Evolutionary conservation across 768 basidiomycete species (phyloP).

Genomic region (Mycena albidolilacea): DNA sequence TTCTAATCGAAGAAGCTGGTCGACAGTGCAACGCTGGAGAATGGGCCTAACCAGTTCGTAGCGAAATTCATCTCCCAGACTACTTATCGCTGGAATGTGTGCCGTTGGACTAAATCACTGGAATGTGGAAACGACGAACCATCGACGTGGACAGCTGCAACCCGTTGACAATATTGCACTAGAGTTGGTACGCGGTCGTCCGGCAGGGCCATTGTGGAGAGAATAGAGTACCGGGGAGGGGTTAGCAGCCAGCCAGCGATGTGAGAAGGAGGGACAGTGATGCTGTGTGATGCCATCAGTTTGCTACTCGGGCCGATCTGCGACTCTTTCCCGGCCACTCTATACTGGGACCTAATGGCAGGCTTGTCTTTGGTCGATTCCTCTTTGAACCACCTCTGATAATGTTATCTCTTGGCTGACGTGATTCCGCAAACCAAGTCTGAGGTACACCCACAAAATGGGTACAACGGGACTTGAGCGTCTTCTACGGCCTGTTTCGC

Average conservation of each 20-base stretch:
- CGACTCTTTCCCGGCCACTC: no score
- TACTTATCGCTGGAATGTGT: slow-evolving; percentile 66
- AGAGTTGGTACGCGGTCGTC: slow-evolving; percentile 71
- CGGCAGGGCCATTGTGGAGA: slow-evolving; percentile 27
- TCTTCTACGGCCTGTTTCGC: slow-evolving; percentile 1
- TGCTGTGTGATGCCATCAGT: no score
- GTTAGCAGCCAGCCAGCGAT: background rate
- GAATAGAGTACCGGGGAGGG: background rate
- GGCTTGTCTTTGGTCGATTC: background rate
- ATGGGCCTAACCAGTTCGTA: slow-evolving; percentile 81
- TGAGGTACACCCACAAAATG: slow-evolving; percentile 17
- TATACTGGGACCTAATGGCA: background rate
- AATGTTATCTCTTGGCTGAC: slow-evolving; percentile 32
- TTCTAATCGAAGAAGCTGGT: slow-evolving; percentile 80
- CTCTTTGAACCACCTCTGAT: background rate
- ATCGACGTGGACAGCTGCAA: slow-evolving; percentile 72
- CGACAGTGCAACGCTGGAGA: slow-evolving; percentile 78
- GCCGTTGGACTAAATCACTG: background rate
- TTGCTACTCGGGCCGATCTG: no score
- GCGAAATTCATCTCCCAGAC: slow-evolving; percentile 74
- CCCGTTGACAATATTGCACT: slow-evolving; percentile 80
- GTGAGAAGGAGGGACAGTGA: background rate
- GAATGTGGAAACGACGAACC: slow-evolving; percentile 56
- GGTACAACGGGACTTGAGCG: slow-evolving; percentile 2
- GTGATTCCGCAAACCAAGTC: slow-evolving; percentile 30